These are phyloP conservation scores for Microbotryomycetes sp. DNA, from an alignment of 1,284 basidiomycete species.

Conservation along the genomic window DNA sequence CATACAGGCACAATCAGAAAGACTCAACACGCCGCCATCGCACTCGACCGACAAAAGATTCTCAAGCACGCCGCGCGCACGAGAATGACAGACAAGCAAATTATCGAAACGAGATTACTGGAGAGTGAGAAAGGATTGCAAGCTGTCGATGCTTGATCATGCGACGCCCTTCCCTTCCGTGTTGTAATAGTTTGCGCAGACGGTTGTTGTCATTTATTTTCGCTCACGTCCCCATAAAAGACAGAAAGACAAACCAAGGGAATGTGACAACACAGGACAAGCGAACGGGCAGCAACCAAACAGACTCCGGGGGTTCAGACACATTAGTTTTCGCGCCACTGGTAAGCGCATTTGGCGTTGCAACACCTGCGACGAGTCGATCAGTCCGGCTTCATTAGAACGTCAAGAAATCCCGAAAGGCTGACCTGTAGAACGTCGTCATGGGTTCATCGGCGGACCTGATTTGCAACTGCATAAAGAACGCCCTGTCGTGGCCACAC, in stretches of 20 bases:
- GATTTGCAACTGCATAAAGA: constrained; percentile 95
- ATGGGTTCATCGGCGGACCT: constrained; percentile 93
- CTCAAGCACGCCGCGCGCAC: constrained; percentile 17
- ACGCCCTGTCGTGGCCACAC: constrained; percentile 81
- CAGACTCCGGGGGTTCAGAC: no score
- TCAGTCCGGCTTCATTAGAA: constrained; percentile 18
- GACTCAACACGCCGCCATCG: constrained; percentile 34
- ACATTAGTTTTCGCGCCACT: constrained; percentile 39
- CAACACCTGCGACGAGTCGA: constrained; percentile 27
- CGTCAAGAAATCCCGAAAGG: neutral
- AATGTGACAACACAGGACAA: no score
- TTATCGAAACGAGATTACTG: no score
- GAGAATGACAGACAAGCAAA: no score
- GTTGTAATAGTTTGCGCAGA: no score
- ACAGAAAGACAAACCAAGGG: no score
- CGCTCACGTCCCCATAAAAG: no score
- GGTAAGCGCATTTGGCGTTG: constrained; percentile 35
- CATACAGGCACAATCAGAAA: constrained; percentile 34
- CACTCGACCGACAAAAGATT: constrained; percentile 30
- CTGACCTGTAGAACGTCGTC: constrained; percentile 73
- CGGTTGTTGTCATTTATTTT: no score
- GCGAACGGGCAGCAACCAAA: no score
- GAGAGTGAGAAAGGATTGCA: no score
- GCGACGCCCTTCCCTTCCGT: no score
- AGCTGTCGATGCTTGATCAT: no score